Evolutionary conservation across 495 filamentous ascomycete genomes (phyloP), one percentile per base, ranked within the genome.

Genomic region (Bathelium albidoporum): DNA sequence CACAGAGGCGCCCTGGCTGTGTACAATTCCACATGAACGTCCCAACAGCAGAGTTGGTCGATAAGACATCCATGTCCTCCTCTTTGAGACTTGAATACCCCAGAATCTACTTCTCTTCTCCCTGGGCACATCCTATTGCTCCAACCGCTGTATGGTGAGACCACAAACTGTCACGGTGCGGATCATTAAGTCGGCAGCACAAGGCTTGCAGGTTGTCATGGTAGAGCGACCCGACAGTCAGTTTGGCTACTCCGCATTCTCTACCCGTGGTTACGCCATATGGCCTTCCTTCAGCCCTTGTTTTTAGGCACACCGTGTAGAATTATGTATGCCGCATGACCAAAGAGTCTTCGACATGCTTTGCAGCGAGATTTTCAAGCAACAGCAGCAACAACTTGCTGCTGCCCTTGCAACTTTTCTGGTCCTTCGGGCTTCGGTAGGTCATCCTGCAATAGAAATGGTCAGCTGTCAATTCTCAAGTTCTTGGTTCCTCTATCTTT

Each of bases 341-440:
- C n/a, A 41, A 41, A 5, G 36, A 16, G n/a, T n/a, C 5, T 22
- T n/a, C 12, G 4, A 26, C 55, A 10, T 2, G 11, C 55, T 4
- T 20, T 31, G 12, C 12, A 24, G 2, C 5, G 22, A 14, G 14
- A 29, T 32, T 31, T 41, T 67, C 62, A 67, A 34, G 75, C 69
- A 59, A 77, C 75, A 14, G 71, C 64, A n/a, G 72, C 72, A 28
- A 73, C 62, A 39, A 65, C 60, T 62, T 73, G 67, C 53, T 74
- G 65, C 39, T 67, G 39, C 44, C 24, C 64, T 32, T 53, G 60
- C 58, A 52, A 14, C 34, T 34, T 22, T 12, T 67, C 59, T 53
- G 31, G 61, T 14, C 43, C 69, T 61, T 78, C 74, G 36, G 76
- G 68, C 64, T 77, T 73, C 16, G 76, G 75, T 43, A 82, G 72